Conservation (phyloP, 768 basidiomycete species). For the Rhodotorula toruloides region DNA sequence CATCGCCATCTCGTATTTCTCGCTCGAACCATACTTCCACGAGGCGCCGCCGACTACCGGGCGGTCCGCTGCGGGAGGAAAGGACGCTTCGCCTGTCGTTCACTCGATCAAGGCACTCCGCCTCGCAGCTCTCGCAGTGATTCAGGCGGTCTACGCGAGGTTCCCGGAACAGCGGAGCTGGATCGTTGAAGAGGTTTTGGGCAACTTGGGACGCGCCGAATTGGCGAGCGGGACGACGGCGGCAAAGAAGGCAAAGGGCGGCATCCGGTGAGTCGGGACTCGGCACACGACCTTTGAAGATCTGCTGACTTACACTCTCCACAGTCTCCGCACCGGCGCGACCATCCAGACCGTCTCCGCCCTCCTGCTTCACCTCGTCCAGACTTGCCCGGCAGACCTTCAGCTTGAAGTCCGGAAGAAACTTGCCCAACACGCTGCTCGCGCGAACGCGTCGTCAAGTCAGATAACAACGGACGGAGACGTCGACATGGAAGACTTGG, state of each 20-base stretch:
- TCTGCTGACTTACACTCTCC: neutral
- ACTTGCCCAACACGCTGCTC: slow-evolving; percentile 47
- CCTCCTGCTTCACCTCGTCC: slow-evolving; percentile 87
- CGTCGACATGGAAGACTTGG: slow-evolving; percentile 7
- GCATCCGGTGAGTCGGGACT: slow-evolving; percentile 63
- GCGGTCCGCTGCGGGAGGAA: slow-evolving; percentile 55
- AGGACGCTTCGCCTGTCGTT: slow-evolving; percentile 49
- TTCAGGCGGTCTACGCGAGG: slow-evolving; percentile 84
- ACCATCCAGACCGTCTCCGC: slow-evolving; percentile 92
- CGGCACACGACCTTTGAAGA: neutral
- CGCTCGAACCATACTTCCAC: slow-evolving; percentile 90
- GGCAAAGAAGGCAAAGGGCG: slow-evolving; percentile 80
- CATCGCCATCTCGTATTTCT: slow-evolving; percentile 85
- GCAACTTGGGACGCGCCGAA: slow-evolving; percentile 59
- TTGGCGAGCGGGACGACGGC: slow-evolving; percentile 68
- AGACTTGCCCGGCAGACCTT: slow-evolving; percentile 88
- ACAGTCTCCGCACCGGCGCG: slow-evolving; percentile 77
- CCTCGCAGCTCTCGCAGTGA: slow-evolving; percentile 72
- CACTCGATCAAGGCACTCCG: slow-evolving; percentile 76
- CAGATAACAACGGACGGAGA: slow-evolving; percentile 1
- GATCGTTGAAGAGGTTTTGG: slow-evolving; percentile 96
- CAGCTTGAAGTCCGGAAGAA: slow-evolving; percentile 44
- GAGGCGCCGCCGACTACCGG: slow-evolving; percentile 53
- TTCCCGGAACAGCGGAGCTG: slow-evolving; percentile 85
- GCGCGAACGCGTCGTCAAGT: slow-evolving; percentile 49